These are phyloP conservation scores for Aphelidium insulamus DNA, from an alignment of 371 early-diverging fungal genomes.

Conservation along the genomic window DNA sequence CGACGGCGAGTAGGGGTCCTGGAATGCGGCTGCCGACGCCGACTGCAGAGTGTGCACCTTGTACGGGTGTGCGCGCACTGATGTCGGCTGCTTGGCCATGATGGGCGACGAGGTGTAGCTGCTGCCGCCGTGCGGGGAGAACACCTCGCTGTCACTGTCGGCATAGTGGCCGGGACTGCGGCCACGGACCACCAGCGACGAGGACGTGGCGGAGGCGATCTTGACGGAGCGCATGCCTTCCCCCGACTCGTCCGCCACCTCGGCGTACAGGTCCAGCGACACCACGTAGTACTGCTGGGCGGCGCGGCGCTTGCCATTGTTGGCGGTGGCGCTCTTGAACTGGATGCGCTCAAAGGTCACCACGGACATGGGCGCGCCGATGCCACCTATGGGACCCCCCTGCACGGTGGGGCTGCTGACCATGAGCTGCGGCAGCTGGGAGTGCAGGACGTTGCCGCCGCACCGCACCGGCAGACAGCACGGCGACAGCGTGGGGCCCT, in stretches of 20 bases:
- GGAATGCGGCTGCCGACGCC: too few relatives aligned
- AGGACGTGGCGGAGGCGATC: conserved; percentile 48
- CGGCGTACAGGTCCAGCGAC: conserved; percentile 36
- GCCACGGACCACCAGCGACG: conserved; percentile 74
- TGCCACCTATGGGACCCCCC: too few relatives aligned
- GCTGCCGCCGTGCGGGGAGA: too few relatives aligned
- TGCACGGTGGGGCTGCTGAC: too few relatives aligned
- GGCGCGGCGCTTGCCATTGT: conserved; percentile 68
- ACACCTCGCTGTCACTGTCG: too few relatives aligned
- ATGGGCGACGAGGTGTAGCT: too few relatives aligned
- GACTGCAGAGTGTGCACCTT: too few relatives aligned
- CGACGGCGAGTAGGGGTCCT: too few relatives aligned
- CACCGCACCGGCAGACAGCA: conserved; percentile 27
- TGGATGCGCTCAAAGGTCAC: conserved; percentile 79
- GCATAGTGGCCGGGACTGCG: conserved; percentile 82
- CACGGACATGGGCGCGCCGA: conserved; percentile 27
- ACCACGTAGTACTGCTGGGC: conserved; percentile 78
- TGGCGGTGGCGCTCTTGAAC: conserved; percentile 85
- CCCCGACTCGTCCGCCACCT: conserved; percentile 14
- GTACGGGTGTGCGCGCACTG: too few relatives aligned
- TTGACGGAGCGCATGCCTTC: conserved; percentile 14
- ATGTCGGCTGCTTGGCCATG: too few relatives aligned
- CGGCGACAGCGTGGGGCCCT: conserved; percentile 64
- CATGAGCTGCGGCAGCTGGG: too few relatives aligned
- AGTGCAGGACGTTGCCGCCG: conserved; percentile 25